Conservation (phyloP, 2,329 filamentous ascomycete species). For the Helotiales sp. region DNA sequence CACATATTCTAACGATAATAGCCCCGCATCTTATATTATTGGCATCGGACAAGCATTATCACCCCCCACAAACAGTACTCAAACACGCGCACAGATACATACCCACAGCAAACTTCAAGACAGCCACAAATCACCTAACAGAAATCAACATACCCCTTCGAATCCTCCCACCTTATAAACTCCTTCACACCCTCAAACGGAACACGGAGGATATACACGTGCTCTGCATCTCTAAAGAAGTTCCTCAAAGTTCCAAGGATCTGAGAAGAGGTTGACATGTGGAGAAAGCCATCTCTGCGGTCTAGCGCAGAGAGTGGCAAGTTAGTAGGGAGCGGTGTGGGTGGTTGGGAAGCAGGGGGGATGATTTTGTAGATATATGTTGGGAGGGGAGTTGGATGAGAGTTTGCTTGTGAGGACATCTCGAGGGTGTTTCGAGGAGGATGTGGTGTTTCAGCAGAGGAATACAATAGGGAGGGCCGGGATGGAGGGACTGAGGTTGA, state of each 20-base stretch:
- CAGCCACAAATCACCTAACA: no score
- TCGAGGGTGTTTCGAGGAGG: no score
- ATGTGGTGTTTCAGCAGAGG: no score
- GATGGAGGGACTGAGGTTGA: no score
- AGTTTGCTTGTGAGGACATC: constrained; percentile 19
- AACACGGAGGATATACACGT: constrained; percentile 29
- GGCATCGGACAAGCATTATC: no score
- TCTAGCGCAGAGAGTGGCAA: constrained; percentile 33
- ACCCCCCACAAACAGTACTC: no score
- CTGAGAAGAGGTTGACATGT: constrained; percentile 28
- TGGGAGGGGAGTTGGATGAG: constrained; percentile 17
- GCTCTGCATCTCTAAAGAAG: constrained; percentile 25
- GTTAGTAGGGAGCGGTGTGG: constrained; percentile 25
- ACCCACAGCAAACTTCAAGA: no score
- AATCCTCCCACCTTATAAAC: constrained; percentile 29
- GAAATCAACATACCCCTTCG: no score
- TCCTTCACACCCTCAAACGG: constrained; percentile 25
- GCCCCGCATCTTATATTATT: no score
- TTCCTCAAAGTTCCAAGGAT: constrained; percentile 27
- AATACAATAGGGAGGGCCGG: no score
- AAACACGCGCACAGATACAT: no score
- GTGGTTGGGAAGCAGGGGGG: constrained; percentile 23
- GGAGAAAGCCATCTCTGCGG: constrained; percentile 30
- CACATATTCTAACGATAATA: no score
- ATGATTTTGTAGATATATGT: constrained; percentile 36